Base-by-base conservation (phyloP, 768 basidiomycete species). In the Boletus rex-veris region DNA sequence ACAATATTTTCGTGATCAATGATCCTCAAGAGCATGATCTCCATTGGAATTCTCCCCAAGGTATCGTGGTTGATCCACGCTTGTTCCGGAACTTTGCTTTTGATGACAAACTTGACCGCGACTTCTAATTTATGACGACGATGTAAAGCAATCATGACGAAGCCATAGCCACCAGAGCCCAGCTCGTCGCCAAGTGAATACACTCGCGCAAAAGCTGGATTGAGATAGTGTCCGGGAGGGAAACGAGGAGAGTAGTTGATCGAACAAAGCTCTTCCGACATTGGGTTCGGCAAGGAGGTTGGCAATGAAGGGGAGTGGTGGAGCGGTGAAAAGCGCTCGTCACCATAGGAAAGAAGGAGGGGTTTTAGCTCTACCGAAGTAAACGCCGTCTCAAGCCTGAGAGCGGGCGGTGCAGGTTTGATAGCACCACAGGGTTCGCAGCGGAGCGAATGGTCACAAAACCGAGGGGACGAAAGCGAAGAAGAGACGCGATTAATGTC, bases 21-120 rank as follows among this genome's bases (percentile, higher is more conserved):
- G 59, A 79, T 77, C 58, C 78, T 81, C 39, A 98, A 77, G 16
- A 97, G 74, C 67, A 87, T 79, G 36, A 92, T 82, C 72, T 98
- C 95, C 31, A 85, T 82, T 7, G 95, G 95, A 26, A 96, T 71
- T 52, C 75, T 77, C 24, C 87, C 83, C 48, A 80, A 69, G 19
- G 71, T 67, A 46, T 83, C 77, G 66, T 90, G 83, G 48, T 84
- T 71, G 72, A 86, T 76, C 76, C 74, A 71, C 7, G 70, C 71
- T 54, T 79, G 77, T 16, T 77, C 77, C 0, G 80, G 80, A 1
- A 85, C 77, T 56, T 83, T 80, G 48, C 75, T 79, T 70, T 92
- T 94, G 74, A 89, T 82, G 65, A 98, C 93, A 69, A 98, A 97
- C 73, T 98, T 98, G 71, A 97, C 89, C 0, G 94, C 94, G 49